Base-by-base conservation (phyloP, 805 yeast species). In the Yarrowia yakushimensis region DNA sequence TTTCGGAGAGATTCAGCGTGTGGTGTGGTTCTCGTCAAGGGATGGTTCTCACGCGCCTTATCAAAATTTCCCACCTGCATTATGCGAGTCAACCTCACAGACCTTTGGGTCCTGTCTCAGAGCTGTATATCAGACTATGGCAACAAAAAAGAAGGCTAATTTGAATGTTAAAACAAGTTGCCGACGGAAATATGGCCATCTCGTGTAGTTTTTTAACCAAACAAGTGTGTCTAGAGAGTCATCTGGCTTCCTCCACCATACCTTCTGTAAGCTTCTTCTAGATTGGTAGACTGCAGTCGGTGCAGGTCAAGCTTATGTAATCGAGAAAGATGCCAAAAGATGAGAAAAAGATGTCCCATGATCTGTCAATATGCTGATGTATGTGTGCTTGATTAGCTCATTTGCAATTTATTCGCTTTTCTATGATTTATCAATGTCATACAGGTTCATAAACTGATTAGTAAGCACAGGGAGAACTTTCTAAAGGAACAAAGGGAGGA, bases 41-140 rank as follows among this genome's bases (percentile, higher is more conserved):
- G 55, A 15, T 31, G 37, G 31, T 30, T 48, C 55, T 33, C 39
- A 48, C 55, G 55, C 55, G 55, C 55, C 55, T 48, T 48, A 48
- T 48, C 55, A 48, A 48, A 48, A 48, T 48, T 33, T 33, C 39
- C 39, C 39, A 48, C 55, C 55, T 48, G 55, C 55, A 48, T 48
- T 45, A 48, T 48, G 55, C 39, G 36, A 27, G 36, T 30, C 45
- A 18, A 20, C 27, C 23, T 22, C 23, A 13, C 17, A 15, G 9
- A 15, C 10, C 18, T 23, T 41, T 1, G 48, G 9, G 27, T 22
- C 25, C 10, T 27, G 48, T 43, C 30, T 28, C 45, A 23, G 23
- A 15, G 28, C 12, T 23, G 15, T 22, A 22, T 18, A 36, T 17
- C 4, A 17, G 45, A 41, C 33, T 43, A 43, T 43, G 48, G 48